Evolutionary conservation across 129 eudicot species (phyloP), one percentile per base, ranked within the genome.

Genomic region (Pseudognaphalium luteoalbum): DNA sequence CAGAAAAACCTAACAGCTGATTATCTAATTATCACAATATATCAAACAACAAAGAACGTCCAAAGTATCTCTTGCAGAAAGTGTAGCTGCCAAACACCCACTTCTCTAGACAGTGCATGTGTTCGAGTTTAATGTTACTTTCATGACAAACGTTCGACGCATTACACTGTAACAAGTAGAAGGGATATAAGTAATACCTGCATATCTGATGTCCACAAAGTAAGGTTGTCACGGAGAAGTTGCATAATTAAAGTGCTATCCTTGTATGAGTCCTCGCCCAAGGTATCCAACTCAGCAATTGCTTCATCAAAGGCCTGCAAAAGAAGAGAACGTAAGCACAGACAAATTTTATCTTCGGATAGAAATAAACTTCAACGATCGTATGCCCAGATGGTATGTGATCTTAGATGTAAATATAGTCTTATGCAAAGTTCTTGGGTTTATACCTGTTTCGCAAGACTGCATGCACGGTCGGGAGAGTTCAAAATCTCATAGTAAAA

Each of bases 401-500:
- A 14, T 44, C 72, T 41, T 5, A 12, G 34, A 68, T 16, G 28
- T 1, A 21, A 41, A 22, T 11, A 68, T n/a, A 68, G 73, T 68
- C 47, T 70, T n/a, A 17, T 17, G 22, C 20, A 52, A 17, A 52
- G 7, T 17, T 17, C 19, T 68, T 3, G 6, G 42, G 15, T 8
- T 19, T 10, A 25, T 80, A 87, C 91, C 85, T 84, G 91, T 75
- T 87, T 87, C 58, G 91, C 91, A 56, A 87, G 91, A 59, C 67
- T 85, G 77, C 91, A 87, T 12, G 91, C 91, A 41, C 91, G 80
- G 63, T 87, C 91, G 34, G 91, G 88, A 57, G 91, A 87, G 79
- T 79, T 87, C 81, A 87, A 70, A 69, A 88, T 88, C 84, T 88
- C 92, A 29, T 88, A 88, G 84, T 88, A 88, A 74, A 88, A 88